Conservation (phyloP, 306 rosid species). For the Bauhinia variegata region DNA sequence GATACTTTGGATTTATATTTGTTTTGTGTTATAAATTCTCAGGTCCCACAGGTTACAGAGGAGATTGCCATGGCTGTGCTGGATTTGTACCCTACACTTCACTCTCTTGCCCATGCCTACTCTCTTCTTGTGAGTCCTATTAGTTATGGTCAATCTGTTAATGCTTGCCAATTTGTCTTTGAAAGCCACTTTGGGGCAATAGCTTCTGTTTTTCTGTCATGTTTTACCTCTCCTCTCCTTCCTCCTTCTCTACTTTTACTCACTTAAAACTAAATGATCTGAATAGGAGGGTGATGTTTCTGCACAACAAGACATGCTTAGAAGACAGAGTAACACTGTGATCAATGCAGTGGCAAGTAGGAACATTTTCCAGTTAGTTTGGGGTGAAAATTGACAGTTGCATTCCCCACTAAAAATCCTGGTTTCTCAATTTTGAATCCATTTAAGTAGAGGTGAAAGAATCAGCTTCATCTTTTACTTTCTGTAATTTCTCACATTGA, state of each 20-base stretch:
- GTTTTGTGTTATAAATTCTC: conserved; percentile 42
- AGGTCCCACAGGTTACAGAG: conserved; percentile 99
- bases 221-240: too few relatives aligned
- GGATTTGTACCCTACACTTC: conserved; percentile 80
- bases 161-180: background rate
- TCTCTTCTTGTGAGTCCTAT: conserved; percentile 61
- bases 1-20: conserved; percentile 1
- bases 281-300: conserved; percentile 70
- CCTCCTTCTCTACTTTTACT: background rate
- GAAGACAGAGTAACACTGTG: conserved; percentile 58
- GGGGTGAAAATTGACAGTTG: conserved; percentile 59
- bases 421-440: conserved; percentile 3
- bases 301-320: conserved; percentile 82
- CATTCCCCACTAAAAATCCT: background rate
- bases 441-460: conserved; percentile 23
- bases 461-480: background rate
- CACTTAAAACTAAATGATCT: conserved; percentile 10
- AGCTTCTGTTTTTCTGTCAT: too few relatives aligned
- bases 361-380: conserved; percentile 80
- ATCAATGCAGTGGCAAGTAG: conserved; percentile 78
- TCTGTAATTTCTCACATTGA: background rate
- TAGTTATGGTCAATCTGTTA: conserved; percentile 27
- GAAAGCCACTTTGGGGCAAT: conserved; percentile 10
- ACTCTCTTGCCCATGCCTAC: conserved; percentile 80
- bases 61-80: conserved; percentile 85